These are phyloP conservation scores for Pythium coloratum DNA, from an alignment of 352 stramenopile species.

Conservation along the genomic window DNA sequence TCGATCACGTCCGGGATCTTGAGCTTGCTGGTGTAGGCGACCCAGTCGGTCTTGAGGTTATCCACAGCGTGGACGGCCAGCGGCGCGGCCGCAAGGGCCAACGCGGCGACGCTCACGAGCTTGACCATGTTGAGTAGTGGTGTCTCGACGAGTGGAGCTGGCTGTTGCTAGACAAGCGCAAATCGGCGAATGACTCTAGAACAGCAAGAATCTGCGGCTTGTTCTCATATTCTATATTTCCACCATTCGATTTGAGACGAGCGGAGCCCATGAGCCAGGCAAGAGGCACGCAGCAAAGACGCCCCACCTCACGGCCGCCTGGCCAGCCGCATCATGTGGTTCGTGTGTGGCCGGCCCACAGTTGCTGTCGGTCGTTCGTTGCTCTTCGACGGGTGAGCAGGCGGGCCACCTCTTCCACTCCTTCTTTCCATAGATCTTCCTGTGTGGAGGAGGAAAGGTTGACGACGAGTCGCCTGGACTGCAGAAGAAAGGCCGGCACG, in stretches of 20 bases:
- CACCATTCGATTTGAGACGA: slow-evolving; percentile 3
- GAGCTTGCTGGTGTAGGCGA: slow-evolving; percentile 34
- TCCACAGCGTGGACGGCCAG: slow-evolving; percentile 17
- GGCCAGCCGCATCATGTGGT: not conserved
- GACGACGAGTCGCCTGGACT: too few species aligned
- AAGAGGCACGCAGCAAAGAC: not conserved
- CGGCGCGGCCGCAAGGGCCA: slow-evolving; percentile 11
- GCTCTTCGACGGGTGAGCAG: too few species aligned
- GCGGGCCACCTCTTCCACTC: too few species aligned
- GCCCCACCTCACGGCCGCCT: not conserved
- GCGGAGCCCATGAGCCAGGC: not conserved
- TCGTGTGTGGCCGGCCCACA: not conserved
- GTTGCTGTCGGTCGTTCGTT: too few species aligned
- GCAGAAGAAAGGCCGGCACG: not conserved
- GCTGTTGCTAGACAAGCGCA: slow-evolving; percentile 9
- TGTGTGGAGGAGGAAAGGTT: too few species aligned
- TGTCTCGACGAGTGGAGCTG: not conserved
- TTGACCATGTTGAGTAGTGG: slow-evolving; percentile 5
- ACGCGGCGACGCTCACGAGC: slow-evolving; percentile 11
- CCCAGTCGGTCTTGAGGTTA: slow-evolving; percentile 39
- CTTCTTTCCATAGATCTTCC: not conserved
- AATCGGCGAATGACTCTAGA: slow-evolving; percentile 16
- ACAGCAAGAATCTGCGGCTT: too few species aligned
- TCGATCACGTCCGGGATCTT: slow-evolving; percentile 43
- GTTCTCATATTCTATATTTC: slow-evolving; percentile 12